These are phyloP conservation scores for Rhynchosporium secalis DNA, from an alignment of 2,329 filamentous ascomycete genomes.

Conservation along the genomic window DNA sequence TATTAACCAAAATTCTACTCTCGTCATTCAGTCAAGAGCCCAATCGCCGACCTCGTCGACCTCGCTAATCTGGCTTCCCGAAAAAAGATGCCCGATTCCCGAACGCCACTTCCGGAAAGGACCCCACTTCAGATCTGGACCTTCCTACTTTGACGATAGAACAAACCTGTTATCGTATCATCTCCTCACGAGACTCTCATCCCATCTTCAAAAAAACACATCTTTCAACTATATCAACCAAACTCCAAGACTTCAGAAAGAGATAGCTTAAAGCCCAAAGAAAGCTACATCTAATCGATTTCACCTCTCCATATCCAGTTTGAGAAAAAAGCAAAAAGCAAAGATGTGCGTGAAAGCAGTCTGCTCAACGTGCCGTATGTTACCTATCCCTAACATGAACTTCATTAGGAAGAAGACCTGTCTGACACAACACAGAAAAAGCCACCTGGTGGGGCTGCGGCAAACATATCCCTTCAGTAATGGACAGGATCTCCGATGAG, in stretches of 20 bases:
- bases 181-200: background rate
- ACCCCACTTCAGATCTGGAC: background rate
- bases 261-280: too few relatives aligned
- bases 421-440: slow-evolving; percentile 44
- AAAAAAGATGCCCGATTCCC: background rate
- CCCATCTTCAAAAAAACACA: background rate
- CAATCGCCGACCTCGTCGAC: slow-evolving; percentile 19
- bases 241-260: background rate
- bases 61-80: slow-evolving; percentile 11
- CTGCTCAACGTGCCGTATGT: slow-evolving; percentile 52
- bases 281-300: too few relatives aligned
- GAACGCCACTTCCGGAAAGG: background rate
- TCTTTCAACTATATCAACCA: too few relatives aligned
- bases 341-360: slow-evolving; percentile 44
- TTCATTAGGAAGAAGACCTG: background rate
- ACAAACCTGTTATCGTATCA: background rate
- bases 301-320: background rate
- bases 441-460: slow-evolving; percentile 55
- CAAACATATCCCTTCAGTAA: slow-evolving; percentile 51
- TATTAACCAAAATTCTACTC: too few relatives aligned
- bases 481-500: slow-evolving; percentile 50
- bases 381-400: background rate
- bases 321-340: slow-evolving; percentile 4
- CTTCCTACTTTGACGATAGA: background rate
- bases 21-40: background rate